Base-by-base conservation (phyloP, 2,329 filamentous ascomycete species). In the Ceratocystis colombiana region DNA sequence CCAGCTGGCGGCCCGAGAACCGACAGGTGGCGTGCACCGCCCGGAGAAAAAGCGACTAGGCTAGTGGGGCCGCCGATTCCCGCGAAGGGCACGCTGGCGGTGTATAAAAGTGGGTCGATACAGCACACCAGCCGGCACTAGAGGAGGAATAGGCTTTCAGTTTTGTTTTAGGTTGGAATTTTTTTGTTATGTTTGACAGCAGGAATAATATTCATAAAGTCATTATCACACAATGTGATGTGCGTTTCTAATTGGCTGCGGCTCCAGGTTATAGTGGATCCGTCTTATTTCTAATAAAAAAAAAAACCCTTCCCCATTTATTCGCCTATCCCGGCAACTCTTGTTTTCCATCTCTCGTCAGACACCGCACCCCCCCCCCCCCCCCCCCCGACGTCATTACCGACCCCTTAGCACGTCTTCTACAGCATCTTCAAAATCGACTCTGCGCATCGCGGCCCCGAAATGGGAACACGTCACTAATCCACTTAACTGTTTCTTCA, bases 341-440 rank as follows among this genome's bases (percentile, higher is more conserved):
- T 28, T 20, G 2, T 25, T 48, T 41, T 41, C 3, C 10, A 41
- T 5, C 37, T 15, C 37, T 15, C 12, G 37, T 41, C 37, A 12
- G 37, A 41, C 10, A 15, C 37, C 33, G 33, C 33, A 10, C 33
- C 3, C 33, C 37, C 10, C 10, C 37, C 10, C 10, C 22, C 2
- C 8, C 10, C 2, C 8, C 10, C 10, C 37, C 10, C 10, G 10
- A 3, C 37, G 37, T 33, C n/a, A 20, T 12, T 55, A 28, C 30
- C 46, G 28, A 12, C 57, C 64, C 7, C 55, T 55, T 28, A 66
- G 15, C 8, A 64, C 64, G 45, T 68, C 67, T 30, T 61, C 53
- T 17, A 66, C 64, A 15, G 65, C 55, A 33, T 68, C 67, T 12
- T 68, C 59, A 33, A 64, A 66, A 30, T 66, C 37, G 10, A 48